phyloP scores from a whole-genome alignment of 305 asterid genomes.

The Striga hermonthica region DNA sequence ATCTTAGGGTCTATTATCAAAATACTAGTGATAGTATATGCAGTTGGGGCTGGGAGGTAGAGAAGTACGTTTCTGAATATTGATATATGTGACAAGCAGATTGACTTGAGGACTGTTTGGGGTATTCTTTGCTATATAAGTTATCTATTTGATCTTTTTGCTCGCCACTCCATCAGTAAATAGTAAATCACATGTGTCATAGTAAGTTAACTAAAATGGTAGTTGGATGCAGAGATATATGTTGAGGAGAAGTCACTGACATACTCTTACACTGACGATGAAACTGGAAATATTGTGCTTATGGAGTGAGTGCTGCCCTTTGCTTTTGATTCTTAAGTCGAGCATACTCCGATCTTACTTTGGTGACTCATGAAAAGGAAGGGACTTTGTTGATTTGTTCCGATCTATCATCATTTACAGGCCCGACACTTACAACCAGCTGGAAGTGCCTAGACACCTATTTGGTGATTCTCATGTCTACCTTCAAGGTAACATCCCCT shows the following conservation, averaged over 20 bases:
- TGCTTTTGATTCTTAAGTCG: constrained; percentile 25
- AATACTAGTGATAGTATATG: too few species aligned
- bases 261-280: constrained; percentile 87
- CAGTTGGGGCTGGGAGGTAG: too few species aligned
- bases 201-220: constrained; percentile 26
- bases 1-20: too few species aligned
- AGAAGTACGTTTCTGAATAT: too few species aligned
- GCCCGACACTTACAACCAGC: constrained; percentile 63
- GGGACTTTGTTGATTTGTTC: constrained; percentile 24
- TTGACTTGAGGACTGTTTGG: too few species aligned
- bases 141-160: too few species aligned
- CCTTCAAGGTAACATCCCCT: constrained; percentile 64
- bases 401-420: constrained; percentile 42
- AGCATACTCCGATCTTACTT: constrained; percentile 11
- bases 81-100: too few species aligned
- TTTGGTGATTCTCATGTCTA: constrained; percentile 81
- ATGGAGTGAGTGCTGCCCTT: constrained; percentile 70
- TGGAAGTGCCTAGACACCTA: constrained; percentile 76
- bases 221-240: constrained; percentile 58
- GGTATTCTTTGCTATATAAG: too few species aligned
- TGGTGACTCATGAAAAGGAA: constrained; percentile 14
- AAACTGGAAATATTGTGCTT: constrained; percentile 65
- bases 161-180: background rate
- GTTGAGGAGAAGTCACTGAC: constrained; percentile 66
- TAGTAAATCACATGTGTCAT: background rate